phyloP scores from a whole-genome alignment of 768 basidiomycete genomes.

The Phylloporus sp. region DNA sequence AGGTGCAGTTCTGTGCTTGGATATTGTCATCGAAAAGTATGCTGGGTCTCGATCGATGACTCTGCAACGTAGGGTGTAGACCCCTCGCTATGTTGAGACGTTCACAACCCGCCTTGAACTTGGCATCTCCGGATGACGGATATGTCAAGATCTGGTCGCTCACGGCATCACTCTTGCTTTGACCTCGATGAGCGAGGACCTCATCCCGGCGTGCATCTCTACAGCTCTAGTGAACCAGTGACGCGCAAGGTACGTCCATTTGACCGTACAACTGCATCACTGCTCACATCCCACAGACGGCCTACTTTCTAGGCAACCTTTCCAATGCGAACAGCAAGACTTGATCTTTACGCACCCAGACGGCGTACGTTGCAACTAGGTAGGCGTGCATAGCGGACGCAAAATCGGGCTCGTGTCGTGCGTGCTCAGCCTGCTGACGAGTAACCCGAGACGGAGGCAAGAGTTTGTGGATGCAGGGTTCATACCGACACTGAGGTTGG shows the following conservation, averaged over 20 bases:
- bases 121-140: no score
- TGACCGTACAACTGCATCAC: no score
- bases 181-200: constrained; percentile 44
- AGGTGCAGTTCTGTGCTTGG: no score
- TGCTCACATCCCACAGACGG: constrained; percentile 37
- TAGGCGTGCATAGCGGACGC: constrained; percentile 59
- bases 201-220: constrained; percentile 45
- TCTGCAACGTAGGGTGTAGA: no score
- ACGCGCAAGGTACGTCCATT: constrained; percentile 44
- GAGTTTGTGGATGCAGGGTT: constrained; percentile 45
- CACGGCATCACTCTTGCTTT: constrained; percentile 61
- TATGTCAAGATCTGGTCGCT: no score
- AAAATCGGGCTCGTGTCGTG: constrained; percentile 56
- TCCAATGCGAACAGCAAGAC: constrained; percentile 54
- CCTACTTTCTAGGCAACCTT: constrained; percentile 64
- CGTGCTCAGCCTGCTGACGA: constrained; percentile 52
- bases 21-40: no score
- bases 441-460: constrained; percentile 34
- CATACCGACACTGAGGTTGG: constrained; percentile 42
- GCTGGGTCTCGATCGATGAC: no score
- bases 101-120: no score
- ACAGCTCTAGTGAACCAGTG: constrained; percentile 53
- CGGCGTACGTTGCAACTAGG: constrained; percentile 48
- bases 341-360: constrained; percentile 48
- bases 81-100: no score